These are phyloP conservation scores for Hypoxylon sp. DNA, from an alignment of 2,329 filamentous ascomycete genomes.

Conservation along the genomic window DNA sequence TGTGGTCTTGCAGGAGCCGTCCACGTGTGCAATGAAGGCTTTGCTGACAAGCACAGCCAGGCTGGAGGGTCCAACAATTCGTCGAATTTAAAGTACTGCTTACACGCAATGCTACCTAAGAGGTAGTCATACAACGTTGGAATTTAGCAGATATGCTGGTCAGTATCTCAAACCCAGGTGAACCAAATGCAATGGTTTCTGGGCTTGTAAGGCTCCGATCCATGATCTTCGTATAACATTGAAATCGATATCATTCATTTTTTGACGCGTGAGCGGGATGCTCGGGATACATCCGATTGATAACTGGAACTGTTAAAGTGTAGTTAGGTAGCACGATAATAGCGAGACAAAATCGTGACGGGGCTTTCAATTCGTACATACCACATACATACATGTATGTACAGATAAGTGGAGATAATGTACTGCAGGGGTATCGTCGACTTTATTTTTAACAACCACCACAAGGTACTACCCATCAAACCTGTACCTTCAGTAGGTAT, in stretches of 20 bases:
- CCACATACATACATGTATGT: too few species aligned
- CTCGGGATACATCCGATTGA: constrained; percentile 19
- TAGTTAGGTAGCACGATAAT: neutral
- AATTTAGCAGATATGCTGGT: constrained; percentile 13
- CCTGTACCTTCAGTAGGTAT: neutral
- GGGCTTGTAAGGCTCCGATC: constrained; percentile 7
- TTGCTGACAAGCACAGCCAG: constrained; percentile 19
- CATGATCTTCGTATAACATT: constrained; percentile 10
- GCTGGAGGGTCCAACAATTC: neutral
- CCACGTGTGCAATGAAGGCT: constrained; percentile 28
- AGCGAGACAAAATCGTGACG: constrained; percentile 7
- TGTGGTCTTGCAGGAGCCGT: constrained; percentile 7
- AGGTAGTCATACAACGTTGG: neutral
- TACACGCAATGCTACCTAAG: neutral
- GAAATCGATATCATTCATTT: constrained; percentile 5
- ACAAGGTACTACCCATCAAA: neutral
- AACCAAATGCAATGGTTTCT: neutral
- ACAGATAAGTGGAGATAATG: constrained; percentile 17
- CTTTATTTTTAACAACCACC: constrained; percentile 25
- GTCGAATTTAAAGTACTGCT: neutral
- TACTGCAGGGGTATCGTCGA: constrained; percentile 15
- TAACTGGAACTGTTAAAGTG: neutral
- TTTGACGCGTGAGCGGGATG: constrained; percentile 9
- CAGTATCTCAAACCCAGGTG: neutral
- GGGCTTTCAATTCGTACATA: neutral